Base-by-base conservation (phyloP, 176 grass and related monocot species). In the Oryza meyeriana region DNA sequence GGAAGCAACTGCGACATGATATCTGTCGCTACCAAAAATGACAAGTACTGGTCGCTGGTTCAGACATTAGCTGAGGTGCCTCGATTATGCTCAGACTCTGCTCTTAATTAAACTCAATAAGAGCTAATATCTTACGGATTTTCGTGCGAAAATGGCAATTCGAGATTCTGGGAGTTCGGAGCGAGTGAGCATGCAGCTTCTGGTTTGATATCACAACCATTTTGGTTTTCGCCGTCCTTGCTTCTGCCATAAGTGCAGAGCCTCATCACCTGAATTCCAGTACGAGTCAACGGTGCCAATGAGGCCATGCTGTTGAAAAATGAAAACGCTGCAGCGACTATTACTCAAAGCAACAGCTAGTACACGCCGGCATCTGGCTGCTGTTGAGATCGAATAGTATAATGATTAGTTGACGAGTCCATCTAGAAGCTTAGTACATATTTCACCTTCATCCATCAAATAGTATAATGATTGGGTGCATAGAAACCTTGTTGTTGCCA, bases 351-450 rank as follows among this genome's bases (percentile, higher is more conserved):
- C 7, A 2, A 30, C 71, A 74, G 17, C 30, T 8, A 9, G 44
- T 11, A 35, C 32, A 39, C 45, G 76, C 12, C 18, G 63, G 35
- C 70, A 2, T 62, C 48, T 2, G 29, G 29, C 63, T 31, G 76
- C 62, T 50, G 57, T 40, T 26, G 63, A 25, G 18, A 40, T 3
- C 14, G 50, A 63, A 5, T 63, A 52, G 17, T 11, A 77, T 57
- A 85, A 76, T 64, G 71, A 65, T 57, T 28, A 18, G 40, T 26
- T 52, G 55, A 33, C 3, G 27, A 29, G 59, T 25, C 31, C 65
- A 14, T 81, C 81, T 66, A 72, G 34, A 89, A 82, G 14, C 77
- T 66, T 57, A n/a, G n/a, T n/a, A 4, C 16, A 1, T 2, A 8
- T 32, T 25, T 57, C 68, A 10, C 12, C 8, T 17, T 45, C 58